A percentile compares a stretch with the other conserved stretches of the same genome.
Evolutionary conservation across 2,329 filamentous ascomycete genomes (phyloP).

Genomic region (Claviceps lovelessii): DNA sequence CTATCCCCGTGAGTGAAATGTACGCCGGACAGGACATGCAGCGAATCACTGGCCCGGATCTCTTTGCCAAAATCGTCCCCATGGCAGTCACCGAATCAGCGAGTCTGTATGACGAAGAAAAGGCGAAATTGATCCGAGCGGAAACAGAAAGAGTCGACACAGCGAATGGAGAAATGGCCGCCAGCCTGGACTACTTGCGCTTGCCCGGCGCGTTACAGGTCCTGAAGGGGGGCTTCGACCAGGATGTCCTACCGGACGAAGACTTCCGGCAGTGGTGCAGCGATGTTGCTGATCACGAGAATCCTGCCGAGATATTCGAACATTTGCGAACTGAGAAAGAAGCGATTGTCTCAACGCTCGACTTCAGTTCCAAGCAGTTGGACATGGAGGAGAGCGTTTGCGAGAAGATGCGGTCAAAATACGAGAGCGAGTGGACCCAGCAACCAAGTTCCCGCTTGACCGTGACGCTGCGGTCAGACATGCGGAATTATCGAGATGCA

Average conservation of each 20-base stretch:
- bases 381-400: slow-evolving; percentile 97
- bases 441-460: slow-evolving; percentile 87
- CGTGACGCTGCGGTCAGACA: slow-evolving; percentile 71
- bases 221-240: slow-evolving; percentile 81
- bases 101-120: slow-evolving; percentile 95
- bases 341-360: slow-evolving; percentile 55
- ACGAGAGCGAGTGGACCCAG: slow-evolving; percentile 90
- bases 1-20: slow-evolving; percentile 89
- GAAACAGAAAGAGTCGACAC: slow-evolving; percentile 88
- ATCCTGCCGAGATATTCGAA: slow-evolving; percentile 67
- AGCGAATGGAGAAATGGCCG: slow-evolving; percentile 90
- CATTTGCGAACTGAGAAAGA: slow-evolving; percentile 64
- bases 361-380: slow-evolving; percentile 71
- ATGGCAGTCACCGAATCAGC: slow-evolving; percentile 93
- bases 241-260: slow-evolving; percentile 74
- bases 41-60: slow-evolving; percentile 87
- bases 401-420: slow-evolving; percentile 98
- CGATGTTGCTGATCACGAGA: slow-evolving; percentile 74
- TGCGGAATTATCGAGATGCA: slow-evolving; percentile 75
- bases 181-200: slow-evolving; percentile 84
- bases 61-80: slow-evolving; percentile 93
- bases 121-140: slow-evolving; percentile 84
- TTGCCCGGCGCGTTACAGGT: slow-evolving; percentile 81
- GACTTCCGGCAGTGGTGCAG: slow-evolving; percentile 92
- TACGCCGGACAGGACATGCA: slow-evolving; percentile 97